phyloP scores from a whole-genome alignment of 169 alveolate species.

The Plasmodium fragile region DNA sequence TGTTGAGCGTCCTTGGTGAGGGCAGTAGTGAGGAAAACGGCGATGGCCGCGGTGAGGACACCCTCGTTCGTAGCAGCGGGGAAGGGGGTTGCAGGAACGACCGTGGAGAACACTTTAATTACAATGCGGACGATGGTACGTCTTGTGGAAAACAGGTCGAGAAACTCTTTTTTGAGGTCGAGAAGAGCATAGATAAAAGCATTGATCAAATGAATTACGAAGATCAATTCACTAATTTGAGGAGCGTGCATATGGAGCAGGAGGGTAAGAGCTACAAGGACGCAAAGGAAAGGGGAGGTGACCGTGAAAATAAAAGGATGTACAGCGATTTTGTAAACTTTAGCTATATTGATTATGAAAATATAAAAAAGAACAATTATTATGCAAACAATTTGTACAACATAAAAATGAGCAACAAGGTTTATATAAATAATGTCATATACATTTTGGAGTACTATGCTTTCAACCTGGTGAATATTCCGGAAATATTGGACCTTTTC shows the following conservation, averaged over 20 bases:
- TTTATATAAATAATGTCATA: constrained; percentile 68
- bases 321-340: constrained; percentile 55
- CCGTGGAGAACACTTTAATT: neutral
- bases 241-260: constrained; percentile 12
- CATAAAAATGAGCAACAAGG: constrained; percentile 24
- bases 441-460: constrained; percentile 75
- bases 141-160: neutral
- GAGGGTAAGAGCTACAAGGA: neutral
- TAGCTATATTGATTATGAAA: constrained; percentile 76
- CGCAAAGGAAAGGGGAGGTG: neutral
- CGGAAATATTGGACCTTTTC: constrained; percentile 24
- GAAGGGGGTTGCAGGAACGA: neutral
- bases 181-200: constrained; percentile 32
- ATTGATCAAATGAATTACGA: constrained; percentile 30
- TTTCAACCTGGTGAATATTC: constrained; percentile 35
- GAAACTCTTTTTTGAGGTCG: constrained; percentile 28
- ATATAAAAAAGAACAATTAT: constrained; percentile 70
- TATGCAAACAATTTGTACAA: constrained; percentile 65
- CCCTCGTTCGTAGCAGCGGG: neutral
- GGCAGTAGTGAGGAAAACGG: neutral
- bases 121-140: neutral
- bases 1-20: neutral
- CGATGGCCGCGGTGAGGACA: neutral
- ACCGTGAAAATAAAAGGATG: neutral
- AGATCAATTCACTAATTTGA: constrained; percentile 33